Evolutionary conservation across 1,284 basidiomycete species (phyloP).

Genomic region (Tylopilus sp.): DNA sequence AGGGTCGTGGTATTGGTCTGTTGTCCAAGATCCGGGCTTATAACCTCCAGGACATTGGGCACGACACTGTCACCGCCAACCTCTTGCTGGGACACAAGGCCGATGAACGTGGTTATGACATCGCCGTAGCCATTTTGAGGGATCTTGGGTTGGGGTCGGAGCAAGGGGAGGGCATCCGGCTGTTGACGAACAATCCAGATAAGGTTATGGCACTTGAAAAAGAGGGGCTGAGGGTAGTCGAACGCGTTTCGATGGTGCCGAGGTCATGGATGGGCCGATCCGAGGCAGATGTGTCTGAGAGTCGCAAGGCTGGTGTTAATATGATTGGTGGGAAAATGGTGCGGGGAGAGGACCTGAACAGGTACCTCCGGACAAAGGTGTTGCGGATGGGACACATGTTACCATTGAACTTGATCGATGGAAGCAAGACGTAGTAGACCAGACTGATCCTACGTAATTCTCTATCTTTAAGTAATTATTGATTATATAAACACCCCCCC

Average conservation of each 20-base stretch:
- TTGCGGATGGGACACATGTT: slow-evolving; percentile 96
- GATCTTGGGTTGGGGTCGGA: slow-evolving; percentile 78
- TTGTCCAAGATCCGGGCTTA: slow-evolving; percentile 97
- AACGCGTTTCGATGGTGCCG: slow-evolving; percentile 94
- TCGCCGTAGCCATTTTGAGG: slow-evolving; percentile 86
- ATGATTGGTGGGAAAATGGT: slow-evolving; percentile 82
- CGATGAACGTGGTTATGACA: slow-evolving; percentile 91
- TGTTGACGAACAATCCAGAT: slow-evolving; percentile 98
- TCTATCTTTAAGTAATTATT: no score
- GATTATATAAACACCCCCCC: slow-evolving; percentile 22
- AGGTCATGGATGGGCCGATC: slow-evolving; percentile 66
- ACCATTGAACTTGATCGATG: slow-evolving; percentile 47
- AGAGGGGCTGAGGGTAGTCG: slow-evolving; percentile 79
- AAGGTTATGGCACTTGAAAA: slow-evolving; percentile 86
- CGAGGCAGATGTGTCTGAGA: slow-evolving; percentile 36
- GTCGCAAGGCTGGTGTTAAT: slow-evolving; percentile 67
- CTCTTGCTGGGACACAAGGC: slow-evolving; percentile 92
- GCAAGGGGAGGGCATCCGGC: slow-evolving; percentile 60
- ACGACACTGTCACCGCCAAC: slow-evolving; percentile 98
- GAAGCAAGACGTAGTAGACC: slow-evolving; percentile 1
- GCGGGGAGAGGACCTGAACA: slow-evolving; percentile 86
- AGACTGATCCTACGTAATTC: neutral
- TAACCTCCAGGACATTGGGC: slow-evolving; percentile 96
- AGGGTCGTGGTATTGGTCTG: slow-evolving; percentile 97
- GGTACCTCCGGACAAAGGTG: slow-evolving; percentile 94